Percentiles rank a stretch among this genome's conserved stretches.
phyloP scores from a whole-genome alignment of 164 flowering plant genomes.

The Pachysandra terminalis region DNA sequence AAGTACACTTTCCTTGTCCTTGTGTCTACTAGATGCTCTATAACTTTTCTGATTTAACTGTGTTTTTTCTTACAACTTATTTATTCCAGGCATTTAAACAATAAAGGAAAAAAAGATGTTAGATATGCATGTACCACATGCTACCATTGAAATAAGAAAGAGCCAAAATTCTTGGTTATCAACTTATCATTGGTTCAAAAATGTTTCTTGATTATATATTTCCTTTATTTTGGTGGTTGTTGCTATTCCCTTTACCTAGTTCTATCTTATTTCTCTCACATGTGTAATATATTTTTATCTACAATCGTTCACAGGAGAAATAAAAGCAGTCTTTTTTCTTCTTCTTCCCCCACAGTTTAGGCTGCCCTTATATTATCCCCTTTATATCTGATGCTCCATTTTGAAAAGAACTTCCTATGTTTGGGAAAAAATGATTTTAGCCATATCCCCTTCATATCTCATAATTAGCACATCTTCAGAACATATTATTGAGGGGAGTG shows the following conservation, averaged over 20 bases:
- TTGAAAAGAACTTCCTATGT: not conserved
- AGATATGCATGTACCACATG: not conserved
- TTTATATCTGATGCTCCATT: too few species aligned
- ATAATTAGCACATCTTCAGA: not conserved
- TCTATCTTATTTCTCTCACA: not conserved
- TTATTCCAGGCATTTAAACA: not conserved
- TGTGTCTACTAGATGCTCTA: not conserved
- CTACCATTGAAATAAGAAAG: not conserved
- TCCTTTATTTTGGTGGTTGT: not conserved
- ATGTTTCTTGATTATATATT: too few species aligned
- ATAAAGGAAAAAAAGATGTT: not conserved
- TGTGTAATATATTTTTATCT: not conserved
- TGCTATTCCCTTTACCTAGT: not conserved
- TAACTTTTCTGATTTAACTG: not conserved
- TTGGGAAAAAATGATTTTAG: not conserved
- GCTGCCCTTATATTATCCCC: not conserved
- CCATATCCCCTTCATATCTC: too few species aligned
- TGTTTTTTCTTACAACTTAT: not conserved
- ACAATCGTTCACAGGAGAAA: not conserved
- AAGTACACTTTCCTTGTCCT: constrained; percentile 9
- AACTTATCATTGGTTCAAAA: not conserved
- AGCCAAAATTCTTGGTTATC: too few species aligned
- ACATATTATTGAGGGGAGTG: not conserved
- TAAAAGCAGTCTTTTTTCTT: not conserved
- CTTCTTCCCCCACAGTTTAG: not conserved